Percentiles rank a stretch among this genome's conserved stretches.
These are phyloP conservation scores for Cyclotella atomus DNA, from an alignment of 108 stramenopile species.

Conservation along the genomic window DNA sequence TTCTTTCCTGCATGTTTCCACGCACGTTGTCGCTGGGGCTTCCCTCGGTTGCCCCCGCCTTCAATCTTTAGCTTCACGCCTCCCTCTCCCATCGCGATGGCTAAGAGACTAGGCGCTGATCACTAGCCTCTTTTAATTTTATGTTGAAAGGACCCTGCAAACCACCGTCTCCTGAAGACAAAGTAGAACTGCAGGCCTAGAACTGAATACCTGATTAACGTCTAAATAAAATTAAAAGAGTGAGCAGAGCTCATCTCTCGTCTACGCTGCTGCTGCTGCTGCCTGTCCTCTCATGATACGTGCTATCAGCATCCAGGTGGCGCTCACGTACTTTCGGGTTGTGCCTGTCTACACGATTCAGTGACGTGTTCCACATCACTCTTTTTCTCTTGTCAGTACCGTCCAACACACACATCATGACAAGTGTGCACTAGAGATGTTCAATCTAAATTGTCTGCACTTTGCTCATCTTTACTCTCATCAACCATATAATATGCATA, in stretches of 20 bases:
- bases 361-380: not conserved
- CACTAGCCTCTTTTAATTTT: constrained; percentile 7
- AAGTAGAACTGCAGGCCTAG: not conserved
- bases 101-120: not conserved
- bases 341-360: not conserved
- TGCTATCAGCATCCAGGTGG: not conserved
- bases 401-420: too few relatives aligned
- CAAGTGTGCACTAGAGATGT: too few relatives aligned
- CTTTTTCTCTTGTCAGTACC: too few relatives aligned
- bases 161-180: not conserved
- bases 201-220: not conserved
- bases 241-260: not conserved
- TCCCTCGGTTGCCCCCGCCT: too few relatives aligned
- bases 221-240: constrained; percentile 6
- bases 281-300: not conserved
- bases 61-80: constrained; percentile 1
- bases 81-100: constrained; percentile 12
- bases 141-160: constrained; percentile 1
- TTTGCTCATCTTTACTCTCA: too few relatives aligned
- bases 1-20: not conserved
- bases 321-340: not conserved
- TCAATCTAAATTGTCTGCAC: too few relatives aligned
- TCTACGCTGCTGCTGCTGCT: not conserved
- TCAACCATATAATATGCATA: too few relatives aligned
- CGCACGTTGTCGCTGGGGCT: not conserved